phyloP scores from a whole-genome alignment of 2,329 filamentous ascomycete species.

The Diatrype stigma region DNA sequence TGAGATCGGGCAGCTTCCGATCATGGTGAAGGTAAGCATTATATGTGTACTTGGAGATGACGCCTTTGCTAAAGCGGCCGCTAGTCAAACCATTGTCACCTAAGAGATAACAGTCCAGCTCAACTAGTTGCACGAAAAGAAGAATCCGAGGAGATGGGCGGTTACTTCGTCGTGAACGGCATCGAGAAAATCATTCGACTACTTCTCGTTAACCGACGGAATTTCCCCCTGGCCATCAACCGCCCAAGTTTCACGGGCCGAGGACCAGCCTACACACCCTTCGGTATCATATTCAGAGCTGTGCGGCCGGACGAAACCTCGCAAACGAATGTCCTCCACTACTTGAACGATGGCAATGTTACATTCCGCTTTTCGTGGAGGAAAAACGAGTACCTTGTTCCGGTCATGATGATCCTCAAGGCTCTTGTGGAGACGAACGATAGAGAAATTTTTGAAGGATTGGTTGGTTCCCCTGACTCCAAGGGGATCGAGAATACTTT shows the following conservation, averaged over 20 bases:
- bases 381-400: constrained; percentile 95
- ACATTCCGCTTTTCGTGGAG: constrained; percentile 98
- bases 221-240: constrained; percentile 92
- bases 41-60: background rate
- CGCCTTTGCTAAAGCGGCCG: constrained; percentile 6
- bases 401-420: constrained; percentile 95
- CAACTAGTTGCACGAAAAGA: constrained; percentile 83
- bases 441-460: constrained; percentile 89
- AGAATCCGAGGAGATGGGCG: constrained; percentile 92
- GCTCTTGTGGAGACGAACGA: constrained; percentile 95
- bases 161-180: constrained; percentile 96
- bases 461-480: constrained; percentile 74
- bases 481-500: constrained; percentile 84
- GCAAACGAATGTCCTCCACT: constrained; percentile 95
- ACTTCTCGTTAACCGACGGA: constrained; percentile 83
- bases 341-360: constrained; percentile 90
- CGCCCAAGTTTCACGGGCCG: constrained; percentile 86
- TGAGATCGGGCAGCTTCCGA: constrained; percentile 82
- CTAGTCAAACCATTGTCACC: constrained; percentile 84
- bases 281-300: constrained; percentile 85
- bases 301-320: constrained; percentile 97
- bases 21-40: constrained; percentile 78
- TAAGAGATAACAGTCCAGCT: constrained; percentile 79
- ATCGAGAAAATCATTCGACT: constrained; percentile 96
- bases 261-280: constrained; percentile 82